A percentile compares a stretch with the other conserved stretches of the same genome.
Conservation (phyloP, 345 rosid species). For the Isatis tinctoria region DNA sequence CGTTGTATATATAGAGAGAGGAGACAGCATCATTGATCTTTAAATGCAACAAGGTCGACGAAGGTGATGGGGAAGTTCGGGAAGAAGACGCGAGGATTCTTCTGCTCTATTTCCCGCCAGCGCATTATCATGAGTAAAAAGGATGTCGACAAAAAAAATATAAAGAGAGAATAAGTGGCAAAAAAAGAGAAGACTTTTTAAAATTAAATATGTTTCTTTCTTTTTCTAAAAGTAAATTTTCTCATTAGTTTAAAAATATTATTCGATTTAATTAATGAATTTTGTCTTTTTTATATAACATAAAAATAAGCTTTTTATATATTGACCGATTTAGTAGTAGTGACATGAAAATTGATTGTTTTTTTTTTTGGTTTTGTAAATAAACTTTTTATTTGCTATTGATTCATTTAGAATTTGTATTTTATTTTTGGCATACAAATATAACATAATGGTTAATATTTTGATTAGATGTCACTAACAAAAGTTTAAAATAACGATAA, state of each 20-base stretch:
- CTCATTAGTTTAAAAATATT: too few species aligned
- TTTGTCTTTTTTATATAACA: not conserved
- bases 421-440: not conserved
- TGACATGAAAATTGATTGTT: not conserved
- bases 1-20: not conserved
- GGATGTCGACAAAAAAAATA: not conserved
- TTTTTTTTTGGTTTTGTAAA: not conserved
- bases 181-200: not conserved
- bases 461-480: not conserved
- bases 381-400: not conserved
- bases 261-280: not conserved
- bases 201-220: not conserved
- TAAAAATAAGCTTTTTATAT: not conserved
- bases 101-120: not conserved
- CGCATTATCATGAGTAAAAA: not conserved
- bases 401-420: not conserved
- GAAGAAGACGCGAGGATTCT: not conserved
- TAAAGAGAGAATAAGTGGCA: not conserved
- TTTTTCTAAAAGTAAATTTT: not conserved
- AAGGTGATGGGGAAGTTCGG: not conserved
- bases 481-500: not conserved
- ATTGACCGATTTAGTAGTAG: not conserved
- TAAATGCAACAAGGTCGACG: not conserved
- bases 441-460: not conserved
- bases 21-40: not conserved